Evolutionary conservation across 2,329 filamentous ascomycete genomes (phyloP), one percentile per base, ranked within the genome.

Genomic region (Pyrenochaeta sp.): DNA sequence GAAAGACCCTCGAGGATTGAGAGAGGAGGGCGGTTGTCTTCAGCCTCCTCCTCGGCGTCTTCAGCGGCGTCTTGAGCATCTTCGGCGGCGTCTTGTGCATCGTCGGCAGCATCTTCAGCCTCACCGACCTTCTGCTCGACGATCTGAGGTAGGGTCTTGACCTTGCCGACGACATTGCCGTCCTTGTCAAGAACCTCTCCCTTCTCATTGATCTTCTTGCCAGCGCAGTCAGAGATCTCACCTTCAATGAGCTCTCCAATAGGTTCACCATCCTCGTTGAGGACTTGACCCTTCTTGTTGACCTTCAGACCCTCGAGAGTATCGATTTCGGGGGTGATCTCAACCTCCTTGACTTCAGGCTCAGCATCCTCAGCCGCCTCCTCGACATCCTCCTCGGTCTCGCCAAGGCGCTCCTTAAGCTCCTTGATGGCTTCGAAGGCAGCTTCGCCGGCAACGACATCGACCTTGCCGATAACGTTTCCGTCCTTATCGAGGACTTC

Each of bases 171-270:
- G 58, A 89, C 79, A 37, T 87, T 86, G 39, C 86, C 86, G 40
- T 85, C 82, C 69, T 82, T 85, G 69, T 87, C 86, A 66, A 87
- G 79, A 50, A 89, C 84, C 64, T 88, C 86, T 17, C 86, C 86
- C 72, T 87, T 79, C 54, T 81, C 82, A 60, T 89, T 87, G 61
- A 87, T 78, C 73, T 87, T 88, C 77, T 87, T 87, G 53, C 87
- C 82, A 15, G 87, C 84, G 58, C 86, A 88, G 57, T 87, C 84
- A 12, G 81, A 73, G 11, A 88, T 72, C 46, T 88, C 83, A 36
- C 87, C 87, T 60, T 83, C 81, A 35, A 74, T 69, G 36, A 85
- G 79, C 63, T 83, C 80, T 29, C 81, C 82, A 60, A 84, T 82
- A 6, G 77, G 72, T 54, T 84, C 82, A 20, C 82, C 82, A 46